Evolutionary conservation across 2,329 filamentous ascomycete genomes (phyloP), one percentile per base, ranked within the genome.

Genomic region (Xylaria sp.): DNA sequence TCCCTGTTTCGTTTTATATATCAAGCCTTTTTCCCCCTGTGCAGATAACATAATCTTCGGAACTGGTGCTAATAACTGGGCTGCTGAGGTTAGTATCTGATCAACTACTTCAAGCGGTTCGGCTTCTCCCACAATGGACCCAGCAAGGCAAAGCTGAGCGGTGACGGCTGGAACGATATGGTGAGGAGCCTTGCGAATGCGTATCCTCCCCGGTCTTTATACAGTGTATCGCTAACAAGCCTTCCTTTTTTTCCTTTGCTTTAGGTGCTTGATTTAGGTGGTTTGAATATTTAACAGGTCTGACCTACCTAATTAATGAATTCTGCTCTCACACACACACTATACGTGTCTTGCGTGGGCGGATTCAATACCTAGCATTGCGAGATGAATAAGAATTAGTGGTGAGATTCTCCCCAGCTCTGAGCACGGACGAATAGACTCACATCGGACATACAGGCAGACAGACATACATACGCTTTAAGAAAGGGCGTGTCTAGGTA

Each of bases 91-190:
- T 63, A 90, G 87, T 85, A 90, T 66, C 83, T 95, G 46, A 83
- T 95, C 31, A 83, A 83, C 0, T 97, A 92, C 79, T 98, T 97
- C 78, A 86, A 91, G 78, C 86, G 86, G n/a, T 86, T 93, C 73
- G 89, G 93, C 0, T 97, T 96, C 78, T 83, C 83, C 73, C 88
- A 91, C 73, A 80, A 85, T 36, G 93, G 94, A 0, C 82, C 85
- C 59, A 96, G 93, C 79, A 82, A 87, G 68, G 91, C 89, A 60
- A 84, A 87, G 67, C 94, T 94, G 81, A 92, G 90, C 23, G 93
- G 93, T 46, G 92, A 93, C 39, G 90, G 89, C 20, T 97, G 94
- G 94, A 86, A 89, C 74, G 90, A 96, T 78, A 90, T 97, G 92
- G 92, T 94, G 79, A 79, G 85, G n/a, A 18, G 15, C 41, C n/a